These are phyloP conservation scores for Phytophthora europaea DNA, from an alignment of 352 stramenopile species.

Conservation along the genomic window DNA sequence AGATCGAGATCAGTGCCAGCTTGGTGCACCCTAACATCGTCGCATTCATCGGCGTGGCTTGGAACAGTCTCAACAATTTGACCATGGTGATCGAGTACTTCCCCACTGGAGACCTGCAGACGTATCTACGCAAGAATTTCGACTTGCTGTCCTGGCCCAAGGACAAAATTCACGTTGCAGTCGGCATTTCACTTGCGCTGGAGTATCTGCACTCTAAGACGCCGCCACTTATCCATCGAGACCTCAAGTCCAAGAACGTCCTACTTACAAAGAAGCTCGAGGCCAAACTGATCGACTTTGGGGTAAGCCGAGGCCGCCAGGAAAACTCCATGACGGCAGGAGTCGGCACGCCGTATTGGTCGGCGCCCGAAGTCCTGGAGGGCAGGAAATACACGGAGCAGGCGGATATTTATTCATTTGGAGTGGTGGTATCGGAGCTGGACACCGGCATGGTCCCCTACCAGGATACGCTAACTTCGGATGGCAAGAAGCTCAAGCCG, in stretches of 20 bases:
- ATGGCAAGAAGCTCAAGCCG: not conserved
- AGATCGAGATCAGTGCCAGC: constrained; percentile 44
- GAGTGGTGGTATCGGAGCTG: not conserved
- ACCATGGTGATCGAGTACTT: constrained; percentile 54
- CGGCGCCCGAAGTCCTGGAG: not conserved
- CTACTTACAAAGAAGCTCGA: not conserved
- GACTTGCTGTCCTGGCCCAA: not conserved
- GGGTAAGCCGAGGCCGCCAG: not conserved
- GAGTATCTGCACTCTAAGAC: not conserved
- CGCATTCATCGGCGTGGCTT: constrained; percentile 44
- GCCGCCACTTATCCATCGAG: not conserved
- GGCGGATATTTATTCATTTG: not conserved
- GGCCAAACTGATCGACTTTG: constrained; percentile 3
- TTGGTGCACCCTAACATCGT: constrained; percentile 43
- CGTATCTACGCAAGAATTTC: constrained; percentile 34
- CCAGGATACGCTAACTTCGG: not conserved
- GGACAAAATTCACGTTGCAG: not conserved
- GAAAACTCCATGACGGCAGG: constrained; percentile 1
- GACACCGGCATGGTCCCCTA: not conserved
- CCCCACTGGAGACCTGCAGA: constrained; percentile 2
- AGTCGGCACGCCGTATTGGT: not conserved
- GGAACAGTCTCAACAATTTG: constrained; percentile 56
- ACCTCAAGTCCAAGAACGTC: constrained; percentile 6
- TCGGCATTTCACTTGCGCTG: not conserved
- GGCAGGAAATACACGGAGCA: not conserved